Base-by-base conservation (phyloP, 495 filamentous ascomycete genomes). In the Barbatosphaeria neglecta region DNA sequence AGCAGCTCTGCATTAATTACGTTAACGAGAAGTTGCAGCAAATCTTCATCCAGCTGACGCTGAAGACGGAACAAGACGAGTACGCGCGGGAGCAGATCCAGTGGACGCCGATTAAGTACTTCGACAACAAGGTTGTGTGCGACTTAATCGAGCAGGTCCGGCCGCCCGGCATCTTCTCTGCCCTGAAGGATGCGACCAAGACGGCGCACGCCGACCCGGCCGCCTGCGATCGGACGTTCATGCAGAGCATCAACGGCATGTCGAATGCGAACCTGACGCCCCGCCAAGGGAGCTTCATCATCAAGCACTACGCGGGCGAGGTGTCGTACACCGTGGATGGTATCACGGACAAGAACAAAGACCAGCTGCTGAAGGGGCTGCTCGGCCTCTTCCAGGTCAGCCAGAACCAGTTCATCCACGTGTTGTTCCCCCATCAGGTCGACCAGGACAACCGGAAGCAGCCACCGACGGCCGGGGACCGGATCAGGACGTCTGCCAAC, bases 301-400 rank as follows among this genome's bases (percentile, higher is more conserved):
- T 99, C 66, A 99, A 96, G 69, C 93, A 99, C 63, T 99, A 99
- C 56, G 93, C 93, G 45, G 93, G 93, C 66, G 93, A 99, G 67
- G 93, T 99, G 50, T 85, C 79, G 56, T 99, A 99, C 64, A 84
- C 85, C 15, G 79, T 99, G 22, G 85, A 92, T 33, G 93, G 93
- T 44, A 99, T 99, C 77, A 99, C 93, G 3, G 93, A 99, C 59
- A 99, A 97, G 74, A 99, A 97, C 74, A 99, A 97, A 74, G 93
- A 99, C 56, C 87, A 92, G 59, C 73, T 99, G 41, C 69, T 97
- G 41, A 99, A 97, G 69, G 93, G 95, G 53, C 66, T 99, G 24
- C 75, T 96, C 43, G 90, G 88, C 57, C 74, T 99, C 35, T 84
- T 93, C 54, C 84, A 82, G 44, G 78, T 78, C 54, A 94, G 87